Evolutionary conservation across 306 rosid species (phyloP).

Genomic region (Hippophae tibetana): DNA sequence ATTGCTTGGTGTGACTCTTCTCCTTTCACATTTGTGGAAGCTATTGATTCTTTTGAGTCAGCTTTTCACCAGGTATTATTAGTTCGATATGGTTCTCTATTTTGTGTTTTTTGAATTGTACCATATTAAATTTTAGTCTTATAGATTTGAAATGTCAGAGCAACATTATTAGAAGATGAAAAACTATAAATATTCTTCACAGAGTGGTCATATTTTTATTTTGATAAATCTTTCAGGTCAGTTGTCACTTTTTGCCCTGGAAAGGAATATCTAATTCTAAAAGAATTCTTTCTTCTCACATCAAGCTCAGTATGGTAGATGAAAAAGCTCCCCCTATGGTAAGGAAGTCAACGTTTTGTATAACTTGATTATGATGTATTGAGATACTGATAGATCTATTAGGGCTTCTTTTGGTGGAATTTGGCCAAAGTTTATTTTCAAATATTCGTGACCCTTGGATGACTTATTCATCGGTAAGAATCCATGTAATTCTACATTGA

Average conservation of each 20-base stretch:
- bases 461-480: no score
- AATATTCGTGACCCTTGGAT: no score
- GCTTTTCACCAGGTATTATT: conserved; percentile 63
- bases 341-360: conserved; percentile 14
- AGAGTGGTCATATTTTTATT: neutral
- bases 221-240: conserved; percentile 36
- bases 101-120: conserved; percentile 3
- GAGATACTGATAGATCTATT: no score
- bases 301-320: conserved; percentile 46
- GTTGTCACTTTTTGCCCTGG: conserved; percentile 32
- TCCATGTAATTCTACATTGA: no score
- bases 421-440: no score
- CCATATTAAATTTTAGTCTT: no score
- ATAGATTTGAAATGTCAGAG: no score
- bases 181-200: neutral
- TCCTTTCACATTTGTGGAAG: conserved; percentile 52
- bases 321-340: conserved; percentile 52
- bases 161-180: no score
- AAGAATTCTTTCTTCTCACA: conserved; percentile 37
- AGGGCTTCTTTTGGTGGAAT: no score
- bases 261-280: conserved; percentile 25
- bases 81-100: conserved; percentile 13
- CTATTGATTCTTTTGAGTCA: conserved; percentile 42
- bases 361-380: neutral
- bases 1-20: conserved; percentile 73